Conservation (phyloP, 2,329 filamentous ascomycete genomes). For the Fusarium concolor region DNA sequence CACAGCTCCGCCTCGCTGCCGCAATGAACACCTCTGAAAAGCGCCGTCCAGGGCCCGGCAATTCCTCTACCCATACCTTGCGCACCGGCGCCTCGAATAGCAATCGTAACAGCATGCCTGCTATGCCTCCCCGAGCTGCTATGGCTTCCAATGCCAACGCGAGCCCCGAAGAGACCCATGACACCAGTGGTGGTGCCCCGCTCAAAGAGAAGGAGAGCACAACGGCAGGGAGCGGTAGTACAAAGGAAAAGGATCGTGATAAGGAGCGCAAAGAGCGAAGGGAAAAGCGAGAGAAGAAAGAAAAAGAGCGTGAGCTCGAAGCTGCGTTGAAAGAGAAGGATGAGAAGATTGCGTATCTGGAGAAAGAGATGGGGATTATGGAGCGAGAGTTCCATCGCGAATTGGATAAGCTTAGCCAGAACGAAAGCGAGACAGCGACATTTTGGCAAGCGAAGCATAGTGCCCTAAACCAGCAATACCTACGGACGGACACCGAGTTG, state of each 20-base stretch:
- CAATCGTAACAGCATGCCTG: slow-evolving; percentile 47
- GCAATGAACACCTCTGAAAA: slow-evolving; percentile 59
- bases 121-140: slow-evolving; percentile 49
- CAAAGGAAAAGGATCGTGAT: slow-evolving; percentile 48
- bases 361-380: slow-evolving; percentile 64
- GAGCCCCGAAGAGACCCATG: slow-evolving; percentile 44
- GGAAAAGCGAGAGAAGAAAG: slow-evolving; percentile 41
- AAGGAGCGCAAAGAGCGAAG: slow-evolving; percentile 45
- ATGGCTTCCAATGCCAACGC: slow-evolving; percentile 41
- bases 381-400: slow-evolving; percentile 65
- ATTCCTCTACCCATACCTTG: slow-evolving; percentile 38
- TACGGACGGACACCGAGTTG: slow-evolving; percentile 65
- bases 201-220: slow-evolving; percentile 45
- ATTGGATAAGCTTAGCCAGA: slow-evolving; percentile 63
- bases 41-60: slow-evolving; percentile 53
- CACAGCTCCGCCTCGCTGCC: slow-evolving; percentile 18
- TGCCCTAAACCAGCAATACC: slow-evolving; percentile 63
- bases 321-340: slow-evolving; percentile 60
- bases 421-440: slow-evolving; percentile 66
- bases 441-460: slow-evolving; percentile 70
- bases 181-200: slow-evolving; percentile 43
- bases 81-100: slow-evolving; percentile 47
- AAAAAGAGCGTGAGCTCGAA: slow-evolving; percentile 45
- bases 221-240: slow-evolving; percentile 50
- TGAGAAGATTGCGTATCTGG: slow-evolving; percentile 63